Base-by-base conservation (phyloP, 352 stramenopile species). In the Phytophthora pisi region DNA sequence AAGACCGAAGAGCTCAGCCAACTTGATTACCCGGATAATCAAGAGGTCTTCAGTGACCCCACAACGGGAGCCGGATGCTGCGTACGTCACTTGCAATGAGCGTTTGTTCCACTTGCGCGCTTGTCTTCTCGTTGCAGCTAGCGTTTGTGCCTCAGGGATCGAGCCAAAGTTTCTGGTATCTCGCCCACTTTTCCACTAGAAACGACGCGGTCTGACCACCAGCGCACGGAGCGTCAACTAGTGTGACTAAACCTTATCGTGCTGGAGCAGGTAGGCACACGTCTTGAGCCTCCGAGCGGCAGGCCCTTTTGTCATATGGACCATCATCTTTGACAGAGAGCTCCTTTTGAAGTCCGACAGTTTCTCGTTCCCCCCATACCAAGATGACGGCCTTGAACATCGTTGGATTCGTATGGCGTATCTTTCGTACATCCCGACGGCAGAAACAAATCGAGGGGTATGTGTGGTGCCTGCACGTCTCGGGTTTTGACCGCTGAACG, bases 1-100 rank as follows among this genome's bases (percentile, higher is more conserved):
- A 50, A 50, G 43, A 50, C 40, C 40, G 15, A 10, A n/a, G 15
- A 0, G 15, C 23, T 28, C 9, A 26, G 43, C 43, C 18, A 20
- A 50, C 13, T 50, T 15, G 43, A 50, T 50, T 50, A 26, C 40
- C 43, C 43, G 4, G n/a, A 49, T 49, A 49, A 49, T 49, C 42
- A 49, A 49, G n/a, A 28, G 18, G 43, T 6, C n/a, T 24, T 28
- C 18, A 43, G 43, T 50, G 9, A 4, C 43, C 18, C 43, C 18
- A 13, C 7, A 18, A 50, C 11, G 18, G 18, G 43, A 23, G 13
- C 40, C 18, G 18, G 5, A 50, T 24, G 16, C 40, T 23, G 40
- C 13, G 16, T 20, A 23, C 28, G 28, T 34, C 28, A 34, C 6
- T 34, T 34, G 28, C 36, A 42, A 1, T 7, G 36, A 47, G 18